Base-by-base conservation (phyloP, 1,284 basidiomycete species). In the Heliocybe sulcata region DNA sequence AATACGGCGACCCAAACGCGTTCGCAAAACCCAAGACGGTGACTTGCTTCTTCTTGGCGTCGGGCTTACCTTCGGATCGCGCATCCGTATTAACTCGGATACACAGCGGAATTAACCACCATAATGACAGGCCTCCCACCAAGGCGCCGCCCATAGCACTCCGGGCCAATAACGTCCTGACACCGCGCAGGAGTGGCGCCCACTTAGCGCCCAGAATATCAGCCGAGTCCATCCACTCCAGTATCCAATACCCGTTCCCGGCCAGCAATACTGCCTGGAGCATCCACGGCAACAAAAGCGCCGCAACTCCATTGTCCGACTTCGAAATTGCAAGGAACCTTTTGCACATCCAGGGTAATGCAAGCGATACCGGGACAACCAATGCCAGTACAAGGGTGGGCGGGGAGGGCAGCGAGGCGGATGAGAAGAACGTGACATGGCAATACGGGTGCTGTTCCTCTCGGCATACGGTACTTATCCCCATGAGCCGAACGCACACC, bases 381-480 rank as follows among this genome's bases (percentile, higher is more conserved):
- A 83, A 67, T n/a, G 81, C 58, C 9, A 90, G 69, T 9, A 86
- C 76, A 45, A 75, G 72, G 2, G 71, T 52, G 0, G 91, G 86
- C 0, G 90, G 81, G 1, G 80, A 72, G 1, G 88, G 80, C 1
- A 84, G 69, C 1, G 84, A 81, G 0, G 85, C 81, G 0, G 86
- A 85, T 0, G 83, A 75, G 67, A 91, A 95, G 73, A 95, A 98
- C 0, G 93, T 94, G 53, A 93, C 86, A 55, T 79, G 75, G 67
- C 95, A 98, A 66, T 80, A 87, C 0, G 92, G 87, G 49, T 90
- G 87, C 69, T 98, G 96, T 67, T 99, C 97, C 67, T 99, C 97
- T 54, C 97, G 77, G 66, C 96, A 99, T 0, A 95, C 83, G 0
- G 93, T 92, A 64, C 87, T 88, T 54, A 81, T 67, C 0, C 84